A percentile compares a stretch with the other conserved stretches of the same genome.
Evolutionary conservation across 129 eudicot genomes (phyloP).

Genomic region (Flaveria ramosissima): DNA sequence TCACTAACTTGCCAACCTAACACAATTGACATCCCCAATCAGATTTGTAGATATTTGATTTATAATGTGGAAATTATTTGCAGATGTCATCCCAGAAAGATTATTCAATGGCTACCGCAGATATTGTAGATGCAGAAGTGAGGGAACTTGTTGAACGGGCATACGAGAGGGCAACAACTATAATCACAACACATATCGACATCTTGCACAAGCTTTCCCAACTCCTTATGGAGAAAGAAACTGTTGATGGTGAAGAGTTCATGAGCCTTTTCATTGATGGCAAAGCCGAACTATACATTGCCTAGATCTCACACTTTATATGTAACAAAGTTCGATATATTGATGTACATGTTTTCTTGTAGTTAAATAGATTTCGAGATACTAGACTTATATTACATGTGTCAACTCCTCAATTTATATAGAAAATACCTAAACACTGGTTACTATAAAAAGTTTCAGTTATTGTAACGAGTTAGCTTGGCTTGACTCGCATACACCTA

Average conservation of each 20-base stretch:
- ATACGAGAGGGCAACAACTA: slow-evolving; percentile 69
- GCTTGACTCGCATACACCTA: too few relatives aligned
- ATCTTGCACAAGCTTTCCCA: slow-evolving; percentile 91
- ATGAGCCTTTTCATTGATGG: slow-evolving; percentile 99
- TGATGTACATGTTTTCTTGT: slow-evolving; percentile 39
- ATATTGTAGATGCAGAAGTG: slow-evolving; percentile 88
- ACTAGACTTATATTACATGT: background rate
- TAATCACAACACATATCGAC: slow-evolving; percentile 80
- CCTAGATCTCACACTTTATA: slow-evolving; percentile 41
- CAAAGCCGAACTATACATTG: slow-evolving; percentile 76
- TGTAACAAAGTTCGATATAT: slow-evolving; percentile 22
- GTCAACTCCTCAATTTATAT: too few relatives aligned
- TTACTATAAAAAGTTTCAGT: too few relatives aligned
- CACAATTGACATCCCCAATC: background rate
- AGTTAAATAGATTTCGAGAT: background rate
- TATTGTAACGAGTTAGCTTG: too few relatives aligned
- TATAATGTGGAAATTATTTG: slow-evolving; percentile 15
- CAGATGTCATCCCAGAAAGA: slow-evolving; percentile 98
- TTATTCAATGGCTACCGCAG: slow-evolving; percentile 98
- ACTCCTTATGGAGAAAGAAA: slow-evolving; percentile 90
- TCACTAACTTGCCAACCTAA: background rate
- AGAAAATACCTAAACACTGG: slow-evolving; percentile 8
- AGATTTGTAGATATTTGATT: background rate
- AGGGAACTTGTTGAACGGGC: slow-evolving; percentile 87
- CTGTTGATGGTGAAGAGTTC: slow-evolving; percentile 95